Conservation (phyloP, 176 grass and related monocot genomes). For the Musa troglodytarum region DNA sequence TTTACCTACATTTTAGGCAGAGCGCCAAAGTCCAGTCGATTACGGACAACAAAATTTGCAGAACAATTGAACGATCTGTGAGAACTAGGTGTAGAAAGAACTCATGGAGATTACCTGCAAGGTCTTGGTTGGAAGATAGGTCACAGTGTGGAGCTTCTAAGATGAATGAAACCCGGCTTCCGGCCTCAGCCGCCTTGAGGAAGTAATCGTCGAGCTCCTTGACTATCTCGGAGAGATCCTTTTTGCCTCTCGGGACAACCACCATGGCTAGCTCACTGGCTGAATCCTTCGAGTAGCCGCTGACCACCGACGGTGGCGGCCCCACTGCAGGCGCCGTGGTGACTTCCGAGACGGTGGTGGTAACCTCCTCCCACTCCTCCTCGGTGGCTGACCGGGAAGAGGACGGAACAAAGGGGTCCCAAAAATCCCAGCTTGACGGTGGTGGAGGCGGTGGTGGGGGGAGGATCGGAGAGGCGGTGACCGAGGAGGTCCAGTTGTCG, state of each 20-base stretch:
- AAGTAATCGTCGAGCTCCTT: conserved; percentile 92
- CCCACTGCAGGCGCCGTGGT: conserved; percentile 10
- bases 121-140: conserved; percentile 25
- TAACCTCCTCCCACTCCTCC: conserved; percentile 58
- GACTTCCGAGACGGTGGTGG: conserved; percentile 24
- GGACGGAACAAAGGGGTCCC: conserved; percentile 79
- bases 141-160: conserved; percentile 75
- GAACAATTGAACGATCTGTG: not conserved
- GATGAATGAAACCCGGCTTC: conserved; percentile 51
- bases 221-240: conserved; percentile 85
- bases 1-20: conserved; percentile 37
- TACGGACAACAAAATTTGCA: not conserved
- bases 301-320: conserved; percentile 54
- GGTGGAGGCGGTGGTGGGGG: conserved; percentile 45
- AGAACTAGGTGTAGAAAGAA: not conserved
- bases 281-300: conserved; percentile 46
- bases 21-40: not conserved
- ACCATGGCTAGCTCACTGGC: conserved; percentile 64
- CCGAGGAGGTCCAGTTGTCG: conserved; percentile 48
- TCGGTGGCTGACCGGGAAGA: conserved; percentile 55
- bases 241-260: conserved; percentile 49
- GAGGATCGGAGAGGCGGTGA: conserved; percentile 52
- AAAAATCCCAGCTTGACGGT: conserved; percentile 78
- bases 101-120: conserved; percentile 19
- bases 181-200: conserved; percentile 83